These are phyloP conservation scores for Ustilago curta DNA, from an alignment of 1,284 basidiomycete genomes.

Conservation along the genomic window DNA sequence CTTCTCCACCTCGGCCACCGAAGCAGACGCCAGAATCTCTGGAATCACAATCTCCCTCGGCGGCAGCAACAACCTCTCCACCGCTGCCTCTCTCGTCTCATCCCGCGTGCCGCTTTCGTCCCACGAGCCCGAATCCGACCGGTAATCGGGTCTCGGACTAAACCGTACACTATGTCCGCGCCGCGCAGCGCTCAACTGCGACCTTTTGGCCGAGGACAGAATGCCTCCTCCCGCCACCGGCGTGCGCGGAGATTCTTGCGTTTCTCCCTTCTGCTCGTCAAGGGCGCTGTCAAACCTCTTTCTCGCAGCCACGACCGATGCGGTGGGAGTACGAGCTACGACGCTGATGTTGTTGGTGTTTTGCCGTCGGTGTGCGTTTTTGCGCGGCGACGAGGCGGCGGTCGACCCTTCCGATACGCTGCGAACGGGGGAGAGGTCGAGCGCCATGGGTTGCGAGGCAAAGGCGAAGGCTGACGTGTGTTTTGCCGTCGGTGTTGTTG, in stretches of 20 bases:
- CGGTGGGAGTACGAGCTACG: conserved; percentile 15
- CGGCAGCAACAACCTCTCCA: conserved; percentile 17
- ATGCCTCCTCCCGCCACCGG: conserved; percentile 22
- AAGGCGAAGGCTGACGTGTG: conserved; percentile 23
- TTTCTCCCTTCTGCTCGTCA: background rate
- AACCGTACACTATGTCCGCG: conserved; percentile 42
- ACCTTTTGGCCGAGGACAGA: conserved; percentile 23
- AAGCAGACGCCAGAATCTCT: conserved; percentile 17
- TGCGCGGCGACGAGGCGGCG: conserved; percentile 44
- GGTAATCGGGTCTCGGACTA: conserved; percentile 46
- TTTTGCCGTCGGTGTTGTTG: conserved; percentile 16
- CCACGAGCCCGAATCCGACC: conserved; percentile 51
- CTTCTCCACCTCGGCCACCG: background rate
- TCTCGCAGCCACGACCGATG: conserved; percentile 25
- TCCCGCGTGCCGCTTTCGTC: conserved; percentile 27
- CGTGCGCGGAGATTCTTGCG: conserved; percentile 14
- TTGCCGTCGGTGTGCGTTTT: conserved; percentile 40
- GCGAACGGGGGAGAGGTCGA: conserved; percentile 34
- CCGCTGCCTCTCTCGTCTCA: conserved; percentile 17
- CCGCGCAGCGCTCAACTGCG: conserved; percentile 13
- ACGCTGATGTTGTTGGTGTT: conserved; percentile 40
- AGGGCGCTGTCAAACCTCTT: conserved; percentile 24
- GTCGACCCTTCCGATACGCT: conserved; percentile 21
- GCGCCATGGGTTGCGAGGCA: conserved; percentile 39
- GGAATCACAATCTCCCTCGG: conserved; percentile 28